A percentile compares a stretch with the other conserved stretches of the same genome.
Conservation (phyloP, 106 monocot species). For the Dendrobium officinale region DNA sequence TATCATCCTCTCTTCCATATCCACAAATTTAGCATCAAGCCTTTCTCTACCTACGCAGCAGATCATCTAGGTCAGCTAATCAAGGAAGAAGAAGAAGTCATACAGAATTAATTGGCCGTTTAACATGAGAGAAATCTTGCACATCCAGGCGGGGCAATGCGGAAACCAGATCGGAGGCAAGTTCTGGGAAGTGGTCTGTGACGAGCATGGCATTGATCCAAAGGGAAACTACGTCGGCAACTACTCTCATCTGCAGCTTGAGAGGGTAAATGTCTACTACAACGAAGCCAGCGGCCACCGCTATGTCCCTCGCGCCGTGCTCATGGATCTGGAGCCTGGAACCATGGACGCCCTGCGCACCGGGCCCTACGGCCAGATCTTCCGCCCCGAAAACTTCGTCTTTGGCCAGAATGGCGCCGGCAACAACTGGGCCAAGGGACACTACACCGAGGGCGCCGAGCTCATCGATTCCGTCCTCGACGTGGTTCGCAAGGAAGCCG, state of each 20-base stretch:
- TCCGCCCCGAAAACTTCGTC: constrained; percentile 6
- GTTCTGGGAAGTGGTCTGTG: constrained; percentile 8
- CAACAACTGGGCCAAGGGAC: constrained; percentile 71
- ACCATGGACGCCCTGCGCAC: constrained; percentile 9
- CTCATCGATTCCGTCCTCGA: constrained; percentile 60
- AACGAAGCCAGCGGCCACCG: not conserved
- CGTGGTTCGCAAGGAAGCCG: constrained; percentile 66
- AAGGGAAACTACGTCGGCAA: not conserved
- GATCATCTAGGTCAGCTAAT: too few species aligned
- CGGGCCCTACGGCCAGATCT: constrained; percentile 7
- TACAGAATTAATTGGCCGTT: not conserved
- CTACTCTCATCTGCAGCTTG: constrained; percentile 1
- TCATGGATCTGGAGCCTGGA: constrained; percentile 7
- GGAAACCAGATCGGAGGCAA: constrained; percentile 77
- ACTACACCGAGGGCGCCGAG: constrained; percentile 66
- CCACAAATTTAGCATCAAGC: too few species aligned
- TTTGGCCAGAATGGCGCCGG: constrained; percentile 27
- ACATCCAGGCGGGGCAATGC: constrained; percentile 94
- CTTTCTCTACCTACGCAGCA: too few species aligned
- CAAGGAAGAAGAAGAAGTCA: not conserved
- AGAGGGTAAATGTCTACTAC: constrained; percentile 6
- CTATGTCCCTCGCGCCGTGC: not conserved
- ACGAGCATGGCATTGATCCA: constrained; percentile 6
- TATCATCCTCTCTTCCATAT: too few species aligned
- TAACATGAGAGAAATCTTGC: constrained; percentile 4